Evolutionary conservation across 1,139 yeast species (phyloP).

Genomic region (Candida sp.): DNA sequence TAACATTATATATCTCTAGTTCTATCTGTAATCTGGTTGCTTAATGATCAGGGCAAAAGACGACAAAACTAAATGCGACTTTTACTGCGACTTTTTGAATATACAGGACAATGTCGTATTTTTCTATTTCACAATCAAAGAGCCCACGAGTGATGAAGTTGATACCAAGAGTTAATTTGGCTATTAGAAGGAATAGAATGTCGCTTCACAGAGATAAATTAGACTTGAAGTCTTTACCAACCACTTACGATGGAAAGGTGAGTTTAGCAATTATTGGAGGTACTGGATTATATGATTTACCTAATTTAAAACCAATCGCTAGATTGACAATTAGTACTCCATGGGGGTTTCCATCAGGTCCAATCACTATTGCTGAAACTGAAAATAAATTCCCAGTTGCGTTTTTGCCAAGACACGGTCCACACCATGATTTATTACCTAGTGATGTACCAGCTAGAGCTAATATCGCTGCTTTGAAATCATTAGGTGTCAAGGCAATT

Average conservation of each 20-base stretch:
- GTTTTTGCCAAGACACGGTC: conserved; percentile 93
- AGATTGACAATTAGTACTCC: conserved; percentile 81
- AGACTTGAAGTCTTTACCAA: conserved; percentile 30
- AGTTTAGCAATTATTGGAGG: conserved; percentile 93
- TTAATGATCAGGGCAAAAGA: too few species aligned
- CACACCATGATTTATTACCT: conserved; percentile 84
- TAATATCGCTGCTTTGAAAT: conserved; percentile 92
- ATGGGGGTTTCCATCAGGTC: conserved; percentile 96
- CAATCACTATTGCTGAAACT: conserved; percentile 84
- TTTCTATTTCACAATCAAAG: background rate
- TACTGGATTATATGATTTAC: conserved; percentile 91
- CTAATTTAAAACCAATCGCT: conserved; percentile 82
- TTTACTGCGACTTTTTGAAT: background rate
- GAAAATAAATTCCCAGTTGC: conserved; percentile 82
- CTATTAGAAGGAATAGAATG: conserved; percentile 16
- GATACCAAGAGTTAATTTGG: background rate
- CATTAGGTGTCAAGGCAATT: conserved; percentile 80
- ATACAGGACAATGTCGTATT: background rate
- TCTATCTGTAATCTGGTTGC: too few species aligned
- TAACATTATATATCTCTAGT: background rate
- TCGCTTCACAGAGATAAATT: conserved; percentile 35
- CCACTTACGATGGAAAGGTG: conserved; percentile 43
- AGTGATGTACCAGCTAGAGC: conserved; percentile 92
- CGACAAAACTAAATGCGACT: too few species aligned
- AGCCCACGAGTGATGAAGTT: background rate